Evolutionary conservation across 129 eudicot species (phyloP), one percentile per base, ranked within the genome.

Genomic region (Lonicera japonica): DNA sequence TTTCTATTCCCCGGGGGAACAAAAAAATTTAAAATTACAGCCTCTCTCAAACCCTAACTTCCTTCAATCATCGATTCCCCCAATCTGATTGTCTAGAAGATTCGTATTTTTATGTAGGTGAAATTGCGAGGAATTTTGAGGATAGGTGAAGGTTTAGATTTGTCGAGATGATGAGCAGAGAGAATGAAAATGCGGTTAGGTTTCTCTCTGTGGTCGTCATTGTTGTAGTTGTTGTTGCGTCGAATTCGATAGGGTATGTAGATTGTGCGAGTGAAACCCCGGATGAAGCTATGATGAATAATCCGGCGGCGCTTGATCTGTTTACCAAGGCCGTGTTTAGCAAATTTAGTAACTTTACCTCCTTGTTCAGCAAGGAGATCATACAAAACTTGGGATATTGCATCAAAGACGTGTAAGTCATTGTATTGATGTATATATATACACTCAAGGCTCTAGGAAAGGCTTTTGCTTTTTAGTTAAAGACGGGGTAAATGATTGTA

Each of bases 351-450:
- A 76, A 78, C 63, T 46, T 82, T 15, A 63, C 88, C 22, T 20
- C 65, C 8, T 54, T 66, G 14, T 73, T 78, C 48, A 63, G 61
- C 21, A 67, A 61, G 0, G 88, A 87, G 34, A 67, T 75, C 0
- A 1, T 21, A 6, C 56, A 67, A 41, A 73, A 71, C 24, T 66
- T 88, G 22, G 61, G 74, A 14, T 84, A 63, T 72, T 88, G 96
- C 71, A 84, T 88, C 40, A 68, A 56, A 38, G 56, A 88, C 56
- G 77, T 79, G 96, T 83, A 73, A 75, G 77, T 63, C 38, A 15
- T 21, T 25, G 6, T 6, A 1, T 29, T 29, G 36, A 29, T 29
- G 6, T 29, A 29, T 29, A 29, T 1, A n/a, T n/a, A n/a, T n/a
- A n/a, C n/a, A n/a, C n/a, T n/a, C n/a, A n/a, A n/a, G n/a, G n/a